Evolutionary conservation across 225 moss, liverwort and hornwort genomes (phyloP).

Genomic region (Ulota crispa): DNA sequence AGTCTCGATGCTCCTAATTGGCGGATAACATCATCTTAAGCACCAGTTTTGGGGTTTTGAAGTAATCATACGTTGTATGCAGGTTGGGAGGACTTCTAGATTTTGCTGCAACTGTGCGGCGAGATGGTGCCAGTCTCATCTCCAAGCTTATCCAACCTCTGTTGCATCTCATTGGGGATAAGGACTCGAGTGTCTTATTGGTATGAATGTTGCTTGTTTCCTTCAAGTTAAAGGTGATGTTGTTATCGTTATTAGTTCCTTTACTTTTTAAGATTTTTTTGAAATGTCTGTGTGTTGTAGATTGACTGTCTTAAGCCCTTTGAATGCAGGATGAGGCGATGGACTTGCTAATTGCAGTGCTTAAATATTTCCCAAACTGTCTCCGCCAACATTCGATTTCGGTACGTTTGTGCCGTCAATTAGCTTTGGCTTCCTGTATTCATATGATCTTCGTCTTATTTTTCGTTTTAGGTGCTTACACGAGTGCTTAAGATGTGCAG

Average conservation of each 20-base stretch:
- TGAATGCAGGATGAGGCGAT: conserved; percentile 69
- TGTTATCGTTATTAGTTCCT: conserved; percentile 1
- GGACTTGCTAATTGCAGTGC: conserved; percentile 71
- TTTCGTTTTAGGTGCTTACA: conserved; percentile 14
- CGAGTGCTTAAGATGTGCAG: conserved; percentile 43
- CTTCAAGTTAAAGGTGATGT: background rate
- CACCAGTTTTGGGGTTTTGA: background rate
- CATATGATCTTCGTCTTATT: background rate
- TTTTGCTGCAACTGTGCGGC: conserved; percentile 56
- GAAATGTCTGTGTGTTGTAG: background rate
- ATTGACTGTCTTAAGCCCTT: conserved; percentile 6
- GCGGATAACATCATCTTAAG: background rate
- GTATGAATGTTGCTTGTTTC: conserved; percentile 42
- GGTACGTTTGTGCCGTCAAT: conserved; percentile 37
- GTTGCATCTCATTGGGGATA: conserved; percentile 74
- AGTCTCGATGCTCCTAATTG: background rate
- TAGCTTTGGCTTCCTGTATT: background rate
- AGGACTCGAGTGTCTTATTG: conserved; percentile 74
- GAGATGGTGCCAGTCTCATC: conserved; percentile 76
- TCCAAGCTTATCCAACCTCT: conserved; percentile 78
- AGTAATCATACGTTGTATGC: conserved; percentile 5
- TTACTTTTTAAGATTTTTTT: background rate
- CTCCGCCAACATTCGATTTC: conserved; percentile 77
- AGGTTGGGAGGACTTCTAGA: conserved; percentile 78
- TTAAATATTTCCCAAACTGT: conserved; percentile 77